Evolutionary conservation across 225 moss, liverwort and hornwort genomes (phyloP).

Genomic region (Rhytidiadelphus loreus): DNA sequence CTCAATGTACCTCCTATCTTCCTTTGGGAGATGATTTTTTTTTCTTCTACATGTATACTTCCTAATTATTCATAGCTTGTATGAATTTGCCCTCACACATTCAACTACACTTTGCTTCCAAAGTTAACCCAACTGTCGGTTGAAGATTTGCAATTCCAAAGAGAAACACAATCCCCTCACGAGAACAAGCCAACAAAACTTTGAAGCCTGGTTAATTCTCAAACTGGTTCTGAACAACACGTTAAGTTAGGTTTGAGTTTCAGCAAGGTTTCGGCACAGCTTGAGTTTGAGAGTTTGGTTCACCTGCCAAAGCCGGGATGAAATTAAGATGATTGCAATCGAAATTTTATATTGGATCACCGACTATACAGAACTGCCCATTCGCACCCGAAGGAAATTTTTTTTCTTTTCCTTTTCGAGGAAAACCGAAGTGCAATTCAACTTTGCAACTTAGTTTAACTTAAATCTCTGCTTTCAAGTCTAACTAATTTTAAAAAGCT

Average conservation of each 20-base stretch:
- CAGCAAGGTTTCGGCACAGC: too few species aligned
- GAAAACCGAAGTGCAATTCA: neutral
- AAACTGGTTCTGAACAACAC: neutral
- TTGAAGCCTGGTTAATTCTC: too few species aligned
- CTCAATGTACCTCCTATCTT: neutral
- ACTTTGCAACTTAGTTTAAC: neutral
- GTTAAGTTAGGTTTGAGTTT: neutral
- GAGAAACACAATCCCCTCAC: too few species aligned
- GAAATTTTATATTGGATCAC: neutral
- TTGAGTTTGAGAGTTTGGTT: too few species aligned
- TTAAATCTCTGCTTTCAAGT: neutral
- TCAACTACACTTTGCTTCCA: too few species aligned
- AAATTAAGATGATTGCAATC: neutral
- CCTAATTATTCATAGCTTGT: neutral
- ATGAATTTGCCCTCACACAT: neutral
- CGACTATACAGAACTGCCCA: neutral
- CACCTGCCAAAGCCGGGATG: neutral
- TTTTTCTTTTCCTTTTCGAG: neutral
- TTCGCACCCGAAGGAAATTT: neutral
- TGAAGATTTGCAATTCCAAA: neutral
- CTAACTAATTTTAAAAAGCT: neutral
- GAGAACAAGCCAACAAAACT: neutral
- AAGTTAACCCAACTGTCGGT: neutral
- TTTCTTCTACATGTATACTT: neutral
- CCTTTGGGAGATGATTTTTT: neutral